phyloP scores from a whole-genome alignment of 1,284 basidiomycete genomes.

The Puccinia triticina region DNA sequence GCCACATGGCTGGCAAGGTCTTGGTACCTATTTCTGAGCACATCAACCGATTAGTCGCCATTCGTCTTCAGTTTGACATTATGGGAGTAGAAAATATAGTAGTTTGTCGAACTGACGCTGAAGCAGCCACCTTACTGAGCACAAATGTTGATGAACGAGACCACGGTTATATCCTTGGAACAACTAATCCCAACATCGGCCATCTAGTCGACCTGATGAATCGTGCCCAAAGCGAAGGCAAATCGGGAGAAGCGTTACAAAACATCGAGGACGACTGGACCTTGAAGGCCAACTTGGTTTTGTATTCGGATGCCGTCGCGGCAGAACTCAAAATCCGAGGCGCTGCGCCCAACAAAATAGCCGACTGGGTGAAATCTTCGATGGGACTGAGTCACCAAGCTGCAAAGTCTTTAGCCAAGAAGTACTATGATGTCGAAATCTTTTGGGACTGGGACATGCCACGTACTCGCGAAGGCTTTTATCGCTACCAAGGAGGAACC shows the following conservation, averaged over 20 bases:
- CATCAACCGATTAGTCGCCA: conserved; percentile 76
- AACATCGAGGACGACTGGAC: conserved; percentile 78
- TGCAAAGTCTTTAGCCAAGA: conserved; percentile 72
- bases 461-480: conserved; percentile 87
- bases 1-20: conserved; percentile 90
- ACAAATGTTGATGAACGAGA: conserved; percentile 79
- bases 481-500: conserved; percentile 82
- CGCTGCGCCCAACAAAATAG: conserved; percentile 28
- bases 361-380: conserved; percentile 63
- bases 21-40: conserved; percentile 85
- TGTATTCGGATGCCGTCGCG: conserved; percentile 46
- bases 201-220: conserved; percentile 74
- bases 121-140: conserved; percentile 82
- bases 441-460: conserved; percentile 86
- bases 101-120: conserved; percentile 88
- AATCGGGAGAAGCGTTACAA: conserved; percentile 73
- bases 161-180: conserved; percentile 73
- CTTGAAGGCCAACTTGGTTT: conserved; percentile 69
- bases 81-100: conserved; percentile 83
- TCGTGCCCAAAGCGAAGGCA: conserved; percentile 73
- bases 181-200: conserved; percentile 66
- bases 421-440: conserved; percentile 71
- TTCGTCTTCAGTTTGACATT: conserved; percentile 85
- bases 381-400: conserved; percentile 66
- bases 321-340: conserved; percentile 55